Base-by-base conservation (phyloP, 2,329 filamentous ascomycete genomes). In the Venturia aucupariae region DNA sequence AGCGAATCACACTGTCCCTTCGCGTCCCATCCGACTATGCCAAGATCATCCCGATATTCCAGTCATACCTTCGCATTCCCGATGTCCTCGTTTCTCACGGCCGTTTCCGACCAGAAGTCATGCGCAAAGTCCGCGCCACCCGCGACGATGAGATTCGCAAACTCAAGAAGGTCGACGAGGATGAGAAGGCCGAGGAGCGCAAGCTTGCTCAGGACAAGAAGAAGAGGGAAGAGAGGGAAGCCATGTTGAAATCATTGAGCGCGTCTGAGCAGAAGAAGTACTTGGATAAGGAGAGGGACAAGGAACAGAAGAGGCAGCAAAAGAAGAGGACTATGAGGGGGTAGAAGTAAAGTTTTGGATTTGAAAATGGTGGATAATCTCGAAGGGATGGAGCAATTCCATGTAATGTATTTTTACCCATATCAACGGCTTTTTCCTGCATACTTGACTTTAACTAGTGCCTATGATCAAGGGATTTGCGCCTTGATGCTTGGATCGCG, bases 71-170 rank as follows among this genome's bases (percentile, higher is more conserved):
- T 64, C 89, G 90, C 68, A 79, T 97, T n/a, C 84, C 91, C 48
- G 94, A 99, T 74, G 80, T 84, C 69, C 88, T 99, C 60, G 91
- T 88, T 65, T 80, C 85, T 64, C 78, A 78, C 32, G 92, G 86
- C 13, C 92, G 90, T 76, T 97, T 97, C 86, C 90, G 94, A 15
- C 86, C 90, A 44, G 80, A 97, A 80, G 92, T 96, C 41, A 79
- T 88, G 74, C 90, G 90, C 75, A 96, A 95, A 81, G 83, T 99
- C 69, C 86, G 86, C 71, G 80, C 80, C 67, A 87, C 87, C 41
- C 91, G 94, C 68, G 93, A 97, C 54, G 87, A 90, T 65, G 87
- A 90, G 71, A 84, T 90, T 71, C 84, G 84, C 72, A 89, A 89
- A 79, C 86, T 99, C 72, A 86, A 89, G 75, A 92, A 90, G 77